These are phyloP conservation scores for Margaritispora aquatica DNA, from an alignment of 495 filamentous ascomycete species.

Conservation along the genomic window DNA sequence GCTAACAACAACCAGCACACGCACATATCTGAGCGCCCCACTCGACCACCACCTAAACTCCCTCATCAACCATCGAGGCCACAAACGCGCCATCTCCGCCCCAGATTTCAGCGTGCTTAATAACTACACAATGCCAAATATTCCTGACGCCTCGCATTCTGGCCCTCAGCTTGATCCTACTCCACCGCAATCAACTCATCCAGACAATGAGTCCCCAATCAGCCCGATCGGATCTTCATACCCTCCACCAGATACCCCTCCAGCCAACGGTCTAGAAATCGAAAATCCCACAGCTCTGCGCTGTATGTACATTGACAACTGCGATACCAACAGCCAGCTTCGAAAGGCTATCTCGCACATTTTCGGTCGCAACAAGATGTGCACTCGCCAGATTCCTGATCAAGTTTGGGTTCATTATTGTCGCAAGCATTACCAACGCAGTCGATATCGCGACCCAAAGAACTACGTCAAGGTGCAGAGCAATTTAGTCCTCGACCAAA, in stretches of 20 bases:
- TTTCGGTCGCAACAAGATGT: constrained; percentile 82
- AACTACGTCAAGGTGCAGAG: constrained; percentile 55
- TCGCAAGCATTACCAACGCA: constrained; percentile 81
- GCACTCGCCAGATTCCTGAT: constrained; percentile 59
- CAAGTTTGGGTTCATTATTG: constrained; percentile 67
- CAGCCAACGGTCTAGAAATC: not conserved
- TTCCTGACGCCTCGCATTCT: not conserved
- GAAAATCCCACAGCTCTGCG: not conserved
- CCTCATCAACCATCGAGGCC: constrained; percentile 9
- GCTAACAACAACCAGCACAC: constrained; percentile 1
- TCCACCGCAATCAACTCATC: constrained; percentile 19
- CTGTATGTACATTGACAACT: constrained; percentile 35
- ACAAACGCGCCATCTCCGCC: constrained; percentile 36
- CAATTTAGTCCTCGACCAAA: constrained; percentile 49
- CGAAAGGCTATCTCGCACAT: constrained; percentile 79
- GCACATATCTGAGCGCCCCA: constrained; percentile 14
- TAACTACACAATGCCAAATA: not conserved
- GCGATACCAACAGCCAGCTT: constrained; percentile 42
- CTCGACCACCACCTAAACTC: constrained; percentile 12
- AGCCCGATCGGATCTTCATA: not conserved
- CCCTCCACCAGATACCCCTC: constrained; percentile 13
- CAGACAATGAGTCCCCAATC: constrained; percentile 18
- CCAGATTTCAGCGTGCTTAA: constrained; percentile 24
- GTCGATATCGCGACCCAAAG: constrained; percentile 55
- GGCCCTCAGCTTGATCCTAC: constrained; percentile 21